A percentile compares a stretch with the other conserved stretches of the same genome.
phyloP scores from a whole-genome alignment of 192 early-diverging fungal genomes.

The Coemansia sp. region DNA sequence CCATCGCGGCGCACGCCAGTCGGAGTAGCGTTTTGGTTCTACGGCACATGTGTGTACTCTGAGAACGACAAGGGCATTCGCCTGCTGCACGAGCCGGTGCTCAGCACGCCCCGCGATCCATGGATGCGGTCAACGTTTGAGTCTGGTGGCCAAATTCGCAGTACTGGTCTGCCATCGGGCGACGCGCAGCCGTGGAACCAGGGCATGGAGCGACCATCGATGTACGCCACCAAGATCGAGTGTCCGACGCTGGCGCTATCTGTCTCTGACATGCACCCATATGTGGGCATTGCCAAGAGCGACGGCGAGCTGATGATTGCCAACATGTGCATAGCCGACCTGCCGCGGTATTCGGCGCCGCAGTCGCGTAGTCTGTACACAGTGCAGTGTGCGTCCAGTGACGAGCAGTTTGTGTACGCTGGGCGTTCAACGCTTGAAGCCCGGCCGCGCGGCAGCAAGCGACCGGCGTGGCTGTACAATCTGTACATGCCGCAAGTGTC shows the following conservation, averaged over 20 bases:
- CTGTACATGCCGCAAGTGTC: slow-evolving; percentile 26
- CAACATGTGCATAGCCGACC: slow-evolving; percentile 2
- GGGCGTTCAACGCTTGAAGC: neutral
- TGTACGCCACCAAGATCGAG: neutral
- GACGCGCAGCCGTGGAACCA: slow-evolving; percentile 6
- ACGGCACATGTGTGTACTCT: slow-evolving; percentile 5
- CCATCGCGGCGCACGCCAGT: slow-evolving; percentile 2
- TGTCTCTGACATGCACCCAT: slow-evolving; percentile 28
- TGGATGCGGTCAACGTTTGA: slow-evolving; percentile 1
- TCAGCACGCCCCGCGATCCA: slow-evolving; percentile 6
- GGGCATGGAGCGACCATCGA: neutral
- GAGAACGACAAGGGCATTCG: slow-evolving; percentile 31
- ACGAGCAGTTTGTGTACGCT: neutral
- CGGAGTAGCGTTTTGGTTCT: slow-evolving; percentile 14
- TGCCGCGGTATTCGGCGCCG: neutral
- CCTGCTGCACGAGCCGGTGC: neutral
- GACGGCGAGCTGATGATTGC: slow-evolving; percentile 20
- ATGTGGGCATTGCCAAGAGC: slow-evolving; percentile 4
- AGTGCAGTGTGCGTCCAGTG: slow-evolving; percentile 2
- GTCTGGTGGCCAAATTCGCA: neutral
- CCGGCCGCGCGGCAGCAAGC: neutral
- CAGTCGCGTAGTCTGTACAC: slow-evolving; percentile 14
- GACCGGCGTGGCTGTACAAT: neutral
- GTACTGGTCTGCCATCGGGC: neutral
- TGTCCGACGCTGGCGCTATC: slow-evolving; percentile 5